Evolutionary conservation across 2,329 filamentous ascomycete species (phyloP).

Genomic region (Pseudogymnoascus sp.): DNA sequence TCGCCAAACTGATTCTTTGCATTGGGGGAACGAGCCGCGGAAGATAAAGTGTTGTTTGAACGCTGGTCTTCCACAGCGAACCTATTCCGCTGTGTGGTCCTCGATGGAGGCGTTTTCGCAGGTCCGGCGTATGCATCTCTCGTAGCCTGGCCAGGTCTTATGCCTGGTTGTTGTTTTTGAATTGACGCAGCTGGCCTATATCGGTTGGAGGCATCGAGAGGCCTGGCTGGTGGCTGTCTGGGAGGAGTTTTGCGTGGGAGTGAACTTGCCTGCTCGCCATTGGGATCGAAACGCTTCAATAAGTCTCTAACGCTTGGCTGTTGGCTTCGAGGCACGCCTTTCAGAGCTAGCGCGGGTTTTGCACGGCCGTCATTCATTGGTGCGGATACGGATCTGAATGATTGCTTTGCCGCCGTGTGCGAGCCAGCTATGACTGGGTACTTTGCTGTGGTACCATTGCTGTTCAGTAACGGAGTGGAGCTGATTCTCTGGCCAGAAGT

Average conservation of each 20-base stretch:
- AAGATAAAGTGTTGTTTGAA: conserved; percentile 50
- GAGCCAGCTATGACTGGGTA: conserved; percentile 36
- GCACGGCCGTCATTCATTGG: conserved; percentile 39
- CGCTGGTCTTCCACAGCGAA: conserved; percentile 44
- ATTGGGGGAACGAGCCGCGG: conserved; percentile 53
- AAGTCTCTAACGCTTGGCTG: conserved; percentile 75
- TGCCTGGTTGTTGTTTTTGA: not conserved
- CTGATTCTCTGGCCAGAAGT: conserved; percentile 15
- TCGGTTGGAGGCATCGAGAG: not conserved
- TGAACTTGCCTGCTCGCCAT: conserved; percentile 32
- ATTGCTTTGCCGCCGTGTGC: conserved; percentile 37
- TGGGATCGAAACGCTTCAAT: conserved; percentile 71
- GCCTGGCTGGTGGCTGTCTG: not conserved
- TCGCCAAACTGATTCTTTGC: conserved; percentile 35
- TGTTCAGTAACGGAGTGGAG: conserved; percentile 38
- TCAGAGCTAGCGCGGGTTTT: conserved; percentile 22
- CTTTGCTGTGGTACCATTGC: conserved; percentile 44
- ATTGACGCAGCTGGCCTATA: not conserved
- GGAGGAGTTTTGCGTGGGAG: not conserved
- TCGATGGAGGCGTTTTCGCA: conserved; percentile 18
- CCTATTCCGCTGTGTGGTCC: conserved; percentile 38
- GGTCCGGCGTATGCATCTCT: not conserved
- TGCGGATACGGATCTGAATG: conserved; percentile 49
- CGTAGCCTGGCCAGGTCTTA: conserved; percentile 16
- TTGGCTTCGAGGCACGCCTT: conserved; percentile 21